Evolutionary conservation across 176 grass and related monocot genomes (phyloP), one percentile per base, ranked within the genome.

Genomic region (Phragmites australis): DNA sequence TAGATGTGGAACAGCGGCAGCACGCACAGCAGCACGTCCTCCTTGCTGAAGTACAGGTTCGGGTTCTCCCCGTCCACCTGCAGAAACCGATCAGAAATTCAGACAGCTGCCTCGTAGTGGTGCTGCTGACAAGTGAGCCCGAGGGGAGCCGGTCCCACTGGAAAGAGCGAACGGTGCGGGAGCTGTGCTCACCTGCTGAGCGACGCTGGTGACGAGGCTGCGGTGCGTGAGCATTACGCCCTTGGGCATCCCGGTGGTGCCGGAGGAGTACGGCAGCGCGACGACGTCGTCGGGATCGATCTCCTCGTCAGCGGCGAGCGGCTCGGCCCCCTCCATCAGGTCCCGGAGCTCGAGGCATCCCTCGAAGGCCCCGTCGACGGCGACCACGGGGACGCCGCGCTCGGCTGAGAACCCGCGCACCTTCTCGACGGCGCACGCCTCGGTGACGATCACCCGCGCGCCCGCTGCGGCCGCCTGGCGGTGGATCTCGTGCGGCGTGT

Each of bases 1-100:
- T 97, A 97, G 87, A 97, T 97, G 82, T 97, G 94, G 92, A 97
- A 97, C 68, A 97, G 84, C 54, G 94, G 94, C 57, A 97, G 82
- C 85, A 97, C 80, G 78, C 94, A 97, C 41, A 97, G 84, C 46
- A 94, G 6, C 75, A 97, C 94, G 78, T 97, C 94, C 0, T 83
- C 57, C 25, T 42, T 12, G 51, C 87, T 40, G 82, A 89, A 92
- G 64, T 92, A 85, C 70, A 97, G 60, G 44, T 97, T 97, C 22
- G 94, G 94, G 50, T 97, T 97, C 55, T 94, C 89, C 0, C 94
- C 94, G 39, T 89, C 82, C 75, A 86, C 90, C 82, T 88, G 41
- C 39, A 58, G 12, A 58, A n/a, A n/a, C n/a, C n/a, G n/a, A n/a
- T n/a, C n/a, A n/a, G n/a, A n/a, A n/a, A n/a, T n/a, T 54, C 70